Evolutionary conservation across 2,329 filamentous ascomycete species (phyloP).

Genomic region (Onygenales sp.): DNA sequence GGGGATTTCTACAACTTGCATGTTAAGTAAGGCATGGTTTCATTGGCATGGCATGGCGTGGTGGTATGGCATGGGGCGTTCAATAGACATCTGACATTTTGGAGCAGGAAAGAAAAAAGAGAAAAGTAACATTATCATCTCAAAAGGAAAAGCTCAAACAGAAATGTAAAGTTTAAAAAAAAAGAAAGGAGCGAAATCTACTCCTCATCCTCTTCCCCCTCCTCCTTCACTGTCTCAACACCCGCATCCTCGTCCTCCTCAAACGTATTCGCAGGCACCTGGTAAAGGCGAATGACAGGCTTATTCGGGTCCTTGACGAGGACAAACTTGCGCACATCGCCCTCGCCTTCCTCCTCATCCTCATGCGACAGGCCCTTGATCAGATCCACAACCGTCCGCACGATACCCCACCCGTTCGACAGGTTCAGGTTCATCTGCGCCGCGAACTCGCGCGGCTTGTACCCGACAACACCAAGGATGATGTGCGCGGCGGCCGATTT

Average conservation of each 20-base stretch:
- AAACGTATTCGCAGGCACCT: slow-evolving; percentile 77
- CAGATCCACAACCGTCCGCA: slow-evolving; percentile 94
- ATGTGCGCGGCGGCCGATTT: slow-evolving; percentile 90
- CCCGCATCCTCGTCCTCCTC: slow-evolving; percentile 73
- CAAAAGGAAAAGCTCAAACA: background rate
- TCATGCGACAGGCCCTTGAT: slow-evolving; percentile 30
- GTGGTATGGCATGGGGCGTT: too few relatives aligned
- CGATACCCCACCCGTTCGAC: slow-evolving; percentile 97
- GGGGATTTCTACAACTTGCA: too few relatives aligned
- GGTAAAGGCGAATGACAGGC: slow-evolving; percentile 84
- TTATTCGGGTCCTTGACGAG: slow-evolving; percentile 90
- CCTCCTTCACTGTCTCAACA: slow-evolving; percentile 43
- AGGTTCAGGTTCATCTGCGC: slow-evolving; percentile 96
- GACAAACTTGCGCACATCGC: slow-evolving; percentile 39
- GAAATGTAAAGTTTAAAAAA: slow-evolving; percentile 4
- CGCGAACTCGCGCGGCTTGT: slow-evolving; percentile 96
- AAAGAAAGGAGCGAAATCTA: slow-evolving; percentile 22
- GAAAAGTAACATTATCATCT: slow-evolving; percentile 1
- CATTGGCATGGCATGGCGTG: too few relatives aligned
- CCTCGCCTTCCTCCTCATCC: slow-evolving; percentile 22
- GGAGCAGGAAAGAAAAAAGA: slow-evolving; percentile 8
- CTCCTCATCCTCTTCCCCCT: slow-evolving; percentile 47
- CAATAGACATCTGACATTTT: too few relatives aligned
- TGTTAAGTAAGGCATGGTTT: too few relatives aligned
- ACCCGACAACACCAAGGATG: slow-evolving; percentile 88